phyloP scores from a whole-genome alignment of 192 early-diverging fungal species.

The Entomortierella beljakovae region DNA sequence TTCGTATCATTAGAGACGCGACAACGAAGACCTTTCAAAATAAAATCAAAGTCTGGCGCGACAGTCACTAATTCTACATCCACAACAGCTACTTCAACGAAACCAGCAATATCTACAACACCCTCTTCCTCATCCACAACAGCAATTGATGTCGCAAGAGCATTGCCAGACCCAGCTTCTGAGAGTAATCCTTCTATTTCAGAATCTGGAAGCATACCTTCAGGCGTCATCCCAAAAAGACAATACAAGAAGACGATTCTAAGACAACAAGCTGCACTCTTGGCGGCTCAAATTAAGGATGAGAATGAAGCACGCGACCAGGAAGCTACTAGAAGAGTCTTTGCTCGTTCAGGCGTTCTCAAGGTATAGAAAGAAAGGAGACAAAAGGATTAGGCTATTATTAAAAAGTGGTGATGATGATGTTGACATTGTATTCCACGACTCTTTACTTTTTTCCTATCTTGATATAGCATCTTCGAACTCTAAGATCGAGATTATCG shows the following conservation, averaged over 20 bases:
- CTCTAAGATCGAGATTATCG: constrained; percentile 5
- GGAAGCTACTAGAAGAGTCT: constrained; percentile 31
- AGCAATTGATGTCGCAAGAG: neutral
- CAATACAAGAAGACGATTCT: constrained; percentile 50
- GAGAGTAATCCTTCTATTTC: neutral
- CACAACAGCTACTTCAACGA: neutral
- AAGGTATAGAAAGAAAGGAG: constrained; percentile 17
- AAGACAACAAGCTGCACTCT: constrained; percentile 39
- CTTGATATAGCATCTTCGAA: constrained; percentile 6
- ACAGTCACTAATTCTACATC: neutral
- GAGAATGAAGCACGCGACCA: constrained; percentile 35
- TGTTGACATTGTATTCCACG: no score
- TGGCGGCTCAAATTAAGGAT: constrained; percentile 42
- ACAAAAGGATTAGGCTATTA: no score
- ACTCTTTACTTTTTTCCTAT: neutral
- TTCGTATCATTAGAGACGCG: neutral
- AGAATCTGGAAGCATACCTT: neutral
- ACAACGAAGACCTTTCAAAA: constrained; percentile 1
- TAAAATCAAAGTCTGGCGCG: neutral
- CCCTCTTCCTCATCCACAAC: constrained; percentile 1
- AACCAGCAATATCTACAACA: neutral
- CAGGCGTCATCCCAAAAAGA: constrained; percentile 12
- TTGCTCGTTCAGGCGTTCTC: constrained; percentile 18
- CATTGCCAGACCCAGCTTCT: neutral
- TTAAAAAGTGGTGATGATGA: no score